A percentile compares a stretch with the other conserved stretches of the same genome.
Conservation (phyloP, 2,329 filamentous ascomycete genomes). For the Aspergillus brunneoviolaceus region DNA sequence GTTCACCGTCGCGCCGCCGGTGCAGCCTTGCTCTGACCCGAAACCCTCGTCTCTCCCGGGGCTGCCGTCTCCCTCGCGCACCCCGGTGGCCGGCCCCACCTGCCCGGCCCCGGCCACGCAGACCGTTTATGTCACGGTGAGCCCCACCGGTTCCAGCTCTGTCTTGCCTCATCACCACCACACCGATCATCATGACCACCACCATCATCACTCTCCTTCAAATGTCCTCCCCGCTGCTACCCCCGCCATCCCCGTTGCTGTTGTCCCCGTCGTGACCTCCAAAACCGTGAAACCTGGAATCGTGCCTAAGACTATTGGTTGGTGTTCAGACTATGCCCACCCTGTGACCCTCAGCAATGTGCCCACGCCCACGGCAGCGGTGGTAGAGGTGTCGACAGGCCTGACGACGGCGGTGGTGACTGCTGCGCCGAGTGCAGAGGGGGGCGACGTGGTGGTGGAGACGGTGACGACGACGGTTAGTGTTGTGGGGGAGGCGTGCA, state of each 20-base stretch:
- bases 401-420: not conserved
- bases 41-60: conserved; percentile 11
- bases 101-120: conserved; percentile 14
- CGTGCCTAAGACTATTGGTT: conserved; percentile 29
- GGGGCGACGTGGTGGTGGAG: not conserved
- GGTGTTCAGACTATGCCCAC: conserved; percentile 27
- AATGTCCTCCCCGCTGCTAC: conserved; percentile 16
- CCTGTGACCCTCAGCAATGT: conserved; percentile 24
- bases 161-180: conserved; percentile 9
- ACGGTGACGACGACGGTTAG: not conserved
- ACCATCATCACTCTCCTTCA: not conserved
- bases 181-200: not conserved
- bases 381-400: not conserved
- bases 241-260: conserved; percentile 9
- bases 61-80: conserved; percentile 13
- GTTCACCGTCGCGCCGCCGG: conserved; percentile 33
- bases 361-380: conserved; percentile 9
- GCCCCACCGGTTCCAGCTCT: conserved; percentile 22
- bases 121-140: conserved; percentile 27
- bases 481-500: not conserved
- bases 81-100: not conserved
- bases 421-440: not conserved
- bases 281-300: conserved; percentile 22
- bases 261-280: conserved; percentile 10
- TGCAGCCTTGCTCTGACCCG: conserved; percentile 28